Base-by-base conservation (phyloP, 345 rosid species). In the Cardamine chenopodiifolia region DNA sequence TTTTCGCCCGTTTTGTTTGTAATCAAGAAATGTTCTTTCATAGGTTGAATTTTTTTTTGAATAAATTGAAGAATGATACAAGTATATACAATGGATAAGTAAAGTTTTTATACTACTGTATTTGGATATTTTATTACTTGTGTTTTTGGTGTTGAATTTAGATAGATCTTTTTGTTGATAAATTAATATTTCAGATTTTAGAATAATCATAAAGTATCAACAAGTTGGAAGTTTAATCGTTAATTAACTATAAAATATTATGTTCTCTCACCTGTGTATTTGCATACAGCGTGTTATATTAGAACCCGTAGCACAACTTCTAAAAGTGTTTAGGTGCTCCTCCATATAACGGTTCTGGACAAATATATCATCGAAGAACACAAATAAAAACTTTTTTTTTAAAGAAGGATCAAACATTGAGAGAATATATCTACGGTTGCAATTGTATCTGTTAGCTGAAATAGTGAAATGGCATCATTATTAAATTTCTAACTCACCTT, bases 1-100 rank as follows among this genome's bases (percentile, higher is more conserved):
- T 62, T 62, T 62, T 11, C 42, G 22, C 28, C n/a, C n/a, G n/a
- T 17, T 55, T 57, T n/a, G 45, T 70, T 53, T 62, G 63, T 57
- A 6, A 64, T 8, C 45, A 9, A 63, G 28, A 34, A 44, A 44
- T 55, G 75, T 63, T 45, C 6, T 55, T 69, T 55, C 59, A 19
- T 48, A 57, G 50, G 67, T 56, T 42, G 25, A 13, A 17, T 2
- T 5, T 66, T 4, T 4, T 45, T 44, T 74, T 56, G 29, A 65
- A 65, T 65, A 73, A 63, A 10, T 34, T 18, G 19, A 25, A 13
- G 29, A 49, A 62, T 22, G 44, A 10, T 57, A 13, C 22, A 62
- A 58, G 3, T 39, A 28, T 67, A n/a, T 66, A 74, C 47, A 45
- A 3, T 17, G 18, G 17, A 39, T 44, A 44, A 52, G 64, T 62